Base-by-base conservation (phyloP, 1,139 yeast species). In the Pichia sp. region DNA sequence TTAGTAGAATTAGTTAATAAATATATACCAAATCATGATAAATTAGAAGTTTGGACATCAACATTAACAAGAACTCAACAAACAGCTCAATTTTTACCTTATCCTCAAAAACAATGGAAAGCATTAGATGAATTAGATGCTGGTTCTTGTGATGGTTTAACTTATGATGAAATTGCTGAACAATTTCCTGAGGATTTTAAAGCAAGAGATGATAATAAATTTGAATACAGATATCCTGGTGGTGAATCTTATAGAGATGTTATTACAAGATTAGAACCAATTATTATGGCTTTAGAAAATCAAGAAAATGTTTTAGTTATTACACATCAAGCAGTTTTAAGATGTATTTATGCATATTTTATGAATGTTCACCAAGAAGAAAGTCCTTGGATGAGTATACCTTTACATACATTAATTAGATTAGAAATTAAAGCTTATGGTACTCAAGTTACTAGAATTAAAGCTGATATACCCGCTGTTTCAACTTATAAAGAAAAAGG, bases 311-410 rank as follows among this genome's bases (percentile, higher is more conserved):
- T 92, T 46, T 72, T 94, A 62, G 92, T 92, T 52, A 94, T 94
- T 37, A 94, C 98, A 16, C 99, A 92, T 63, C 99, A 92, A 67
- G 98, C 98, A 0, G 97, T 92, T 24, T 72, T 92, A 56, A 78
- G 99, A 58, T 92, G 99, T 63, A 82, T 92, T 46, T 92, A 92
- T 65, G 97, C 98, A 5, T 92, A 94, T 64, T 92, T 90, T 62
- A 94, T 92, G 97, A 92, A 92, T 62, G 96, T 92, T 22, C 96
- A 97, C 5, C 97, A 90, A 64, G 97, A 92, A 58, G 94, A 89
- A 62, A 79, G 90, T 49, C 99, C 99, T 4, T 92, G 98, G 97
- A 90, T 92, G 96, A 87, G 95, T 40, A 95, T 92, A 46, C 99
- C 99, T 8, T 71, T 92, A 58, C 99, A 92, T 62, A 92, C 98